Conservation (phyloP, 352 stramenopile species). For the Globisporangium carolinianum region DNA sequence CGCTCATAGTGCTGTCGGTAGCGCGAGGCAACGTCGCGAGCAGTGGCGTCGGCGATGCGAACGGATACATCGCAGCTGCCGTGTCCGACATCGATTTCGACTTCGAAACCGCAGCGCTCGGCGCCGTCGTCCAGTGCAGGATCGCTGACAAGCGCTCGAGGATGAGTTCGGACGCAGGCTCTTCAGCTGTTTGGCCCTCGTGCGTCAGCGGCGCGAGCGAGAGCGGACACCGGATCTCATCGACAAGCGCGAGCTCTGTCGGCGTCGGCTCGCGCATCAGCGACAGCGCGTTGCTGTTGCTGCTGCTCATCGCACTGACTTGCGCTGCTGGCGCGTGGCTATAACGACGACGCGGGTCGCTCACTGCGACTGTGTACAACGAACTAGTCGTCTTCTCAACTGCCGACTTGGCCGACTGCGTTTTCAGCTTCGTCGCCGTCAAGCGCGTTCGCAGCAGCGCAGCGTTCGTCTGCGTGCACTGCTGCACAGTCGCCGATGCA, state of each 20-base stretch:
- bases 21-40: not conserved
- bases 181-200: conserved; percentile 28
- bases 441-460: conserved; percentile 1
- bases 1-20: not conserved
- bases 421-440: not conserved
- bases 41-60: conserved; percentile 3
- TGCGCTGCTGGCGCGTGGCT: not conserved
- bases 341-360: conserved; percentile 35
- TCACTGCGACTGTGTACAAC: conserved; percentile 29
- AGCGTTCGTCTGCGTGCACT: conserved; percentile 12
- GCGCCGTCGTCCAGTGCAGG: conserved; percentile 42
- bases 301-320: not conserved
- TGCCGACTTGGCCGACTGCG: too few species aligned
- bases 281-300: conserved; percentile 14
- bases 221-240: conserved; percentile 50
- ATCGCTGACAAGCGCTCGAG: conserved; percentile 45
- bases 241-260: conserved; percentile 10
- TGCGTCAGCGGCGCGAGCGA: conserved; percentile 34
- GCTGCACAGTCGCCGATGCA: not conserved
- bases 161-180: conserved; percentile 53
- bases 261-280: conserved; percentile 46
- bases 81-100: not conserved
- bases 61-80: conserved; percentile 21
- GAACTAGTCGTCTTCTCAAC: not conserved
- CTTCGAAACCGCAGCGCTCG: not conserved